Base-by-base conservation (phyloP, 495 filamentous ascomycete genomes). In the Cercophora sp. region DNA sequence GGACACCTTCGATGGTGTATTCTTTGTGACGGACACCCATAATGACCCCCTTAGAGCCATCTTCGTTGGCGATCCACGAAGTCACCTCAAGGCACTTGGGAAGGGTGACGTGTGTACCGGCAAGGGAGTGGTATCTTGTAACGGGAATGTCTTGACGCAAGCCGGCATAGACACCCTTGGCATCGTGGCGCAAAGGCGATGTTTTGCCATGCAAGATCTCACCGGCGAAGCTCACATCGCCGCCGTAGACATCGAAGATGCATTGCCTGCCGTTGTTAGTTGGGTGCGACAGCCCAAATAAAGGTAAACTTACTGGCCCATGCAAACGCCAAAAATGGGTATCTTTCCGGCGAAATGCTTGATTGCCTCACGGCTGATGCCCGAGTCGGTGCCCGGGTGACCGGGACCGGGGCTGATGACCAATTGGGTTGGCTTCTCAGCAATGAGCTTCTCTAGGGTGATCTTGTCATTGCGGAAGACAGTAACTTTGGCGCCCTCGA, bases 191-290 rank as follows among this genome's bases (percentile, higher is more conserved):
- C 58, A 99, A 75, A 15, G 84, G 84, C 13, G 90, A 96, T 22
- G 93, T 99, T 74, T 99, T 99, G 52, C 93, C 93, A 60, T 99
- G 93, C 48, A 97, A 71, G 48, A 97, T 96, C 72, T 97, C 93
- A 29, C 94, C 94, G 8, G 94, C 95, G 37, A 88, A 90, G 65
- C 86, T 86, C 27, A 99, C 93, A 29, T 85, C 81, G 50, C 93
- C 93, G 45, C 93, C 93, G 65, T 93, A 96, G 8, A 86, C 82
- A 44, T 89, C 85, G 58, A 91, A 91, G 24, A 99, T 96, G 68
- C 91, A 97, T 78, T 99, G 93, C 54, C 79, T 79, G 23, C n/a
- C 22, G 19, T 41, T 16, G 43, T 4, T 9, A 6, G 19, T n/a
- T n/a, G n/a, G n/a, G n/a, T n/a, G n/a, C n/a, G n/a, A n/a, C n/a